phyloP scores from a whole-genome alignment of 176 grass and related monocot species.

The Elaeis guineensis region DNA sequence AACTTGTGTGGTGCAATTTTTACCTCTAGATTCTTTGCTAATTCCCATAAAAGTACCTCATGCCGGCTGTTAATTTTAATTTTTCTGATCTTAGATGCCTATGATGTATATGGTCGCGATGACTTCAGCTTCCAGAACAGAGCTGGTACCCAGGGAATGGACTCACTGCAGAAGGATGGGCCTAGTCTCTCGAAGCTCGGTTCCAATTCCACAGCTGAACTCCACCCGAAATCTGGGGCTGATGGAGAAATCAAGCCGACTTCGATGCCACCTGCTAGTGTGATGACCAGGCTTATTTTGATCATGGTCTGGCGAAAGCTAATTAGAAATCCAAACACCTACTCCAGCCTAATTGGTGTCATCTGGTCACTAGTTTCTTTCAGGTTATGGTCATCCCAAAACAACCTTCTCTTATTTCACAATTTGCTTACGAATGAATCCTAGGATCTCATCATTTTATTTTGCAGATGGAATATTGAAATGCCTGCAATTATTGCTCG shows the following conservation, averaged over 20 bases:
- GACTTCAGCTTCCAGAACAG: constrained; percentile 66
- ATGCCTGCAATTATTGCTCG: constrained; percentile 76
- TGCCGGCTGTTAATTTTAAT: too few relatives aligned
- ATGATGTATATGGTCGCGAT: constrained; percentile 42
- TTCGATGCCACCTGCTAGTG: constrained; percentile 64
- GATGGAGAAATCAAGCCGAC: constrained; percentile 36
- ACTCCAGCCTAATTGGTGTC: constrained; percentile 81
- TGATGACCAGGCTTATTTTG: constrained; percentile 89
- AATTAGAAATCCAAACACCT: constrained; percentile 87
- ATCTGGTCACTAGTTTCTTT: constrained; percentile 85
- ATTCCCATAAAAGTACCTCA: too few relatives aligned
- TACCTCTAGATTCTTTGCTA: too few relatives aligned
- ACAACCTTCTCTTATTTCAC: too few relatives aligned
- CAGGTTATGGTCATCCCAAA: constrained; percentile 34
- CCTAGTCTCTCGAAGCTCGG: constrained; percentile 63
- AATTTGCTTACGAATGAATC: too few relatives aligned
- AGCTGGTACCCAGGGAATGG: constrained; percentile 5
- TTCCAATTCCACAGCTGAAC: constrained; percentile 74
- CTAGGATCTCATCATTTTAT: neutral
- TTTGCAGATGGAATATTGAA: constrained; percentile 62
- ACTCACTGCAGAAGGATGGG: constrained; percentile 39
- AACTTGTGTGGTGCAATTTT: too few relatives aligned
- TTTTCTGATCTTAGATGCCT: constrained; percentile 27
- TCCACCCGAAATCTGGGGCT: constrained; percentile 42
- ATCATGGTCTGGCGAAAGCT: constrained; percentile 99